Evolutionary conservation across 164 flowering plant species (phyloP).

Genomic region (Liquidambar formosana): DNA sequence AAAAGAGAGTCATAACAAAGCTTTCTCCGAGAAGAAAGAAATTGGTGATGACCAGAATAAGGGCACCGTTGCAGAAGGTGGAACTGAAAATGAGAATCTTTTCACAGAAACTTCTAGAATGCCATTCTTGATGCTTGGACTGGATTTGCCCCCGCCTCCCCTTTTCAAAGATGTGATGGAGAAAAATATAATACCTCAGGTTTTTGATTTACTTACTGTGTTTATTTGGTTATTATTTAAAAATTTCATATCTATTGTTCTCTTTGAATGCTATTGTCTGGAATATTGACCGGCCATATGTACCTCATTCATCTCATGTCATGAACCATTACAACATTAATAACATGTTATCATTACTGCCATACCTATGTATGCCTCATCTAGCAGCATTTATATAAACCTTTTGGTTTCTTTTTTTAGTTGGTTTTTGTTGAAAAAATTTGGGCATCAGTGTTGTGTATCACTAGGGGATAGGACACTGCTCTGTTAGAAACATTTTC

Average conservation of each 20-base stretch:
- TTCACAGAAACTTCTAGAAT: conserved; percentile 60
- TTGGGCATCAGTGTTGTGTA: no score
- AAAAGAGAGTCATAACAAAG: conserved; percentile 62
- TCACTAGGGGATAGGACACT: no score
- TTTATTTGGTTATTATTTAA: conserved; percentile 1
- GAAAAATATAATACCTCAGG: conserved; percentile 98
- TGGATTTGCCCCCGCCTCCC: conserved; percentile 98
- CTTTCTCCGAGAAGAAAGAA: conserved; percentile 54
- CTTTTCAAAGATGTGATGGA: conserved; percentile 96
- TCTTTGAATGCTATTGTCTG: no score
- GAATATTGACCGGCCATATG: no score
- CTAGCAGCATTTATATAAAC: no score
- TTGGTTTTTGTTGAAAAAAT: no score
- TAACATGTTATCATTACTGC: no score
- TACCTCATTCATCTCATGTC: background rate
- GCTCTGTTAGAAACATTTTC: no score
- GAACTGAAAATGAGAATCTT: conserved; percentile 28
- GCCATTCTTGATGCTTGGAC: conserved; percentile 97
- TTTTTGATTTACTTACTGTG: conserved; percentile 19
- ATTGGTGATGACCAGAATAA: conserved; percentile 43
- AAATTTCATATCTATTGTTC: no score
- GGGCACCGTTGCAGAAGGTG: conserved; percentile 37
- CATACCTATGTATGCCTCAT: no score
- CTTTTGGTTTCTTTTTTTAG: no score
- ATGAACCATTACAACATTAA: no score